Conservation (phyloP, 176 grass and related monocot species). For the Phoenix dactylifera region DNA sequence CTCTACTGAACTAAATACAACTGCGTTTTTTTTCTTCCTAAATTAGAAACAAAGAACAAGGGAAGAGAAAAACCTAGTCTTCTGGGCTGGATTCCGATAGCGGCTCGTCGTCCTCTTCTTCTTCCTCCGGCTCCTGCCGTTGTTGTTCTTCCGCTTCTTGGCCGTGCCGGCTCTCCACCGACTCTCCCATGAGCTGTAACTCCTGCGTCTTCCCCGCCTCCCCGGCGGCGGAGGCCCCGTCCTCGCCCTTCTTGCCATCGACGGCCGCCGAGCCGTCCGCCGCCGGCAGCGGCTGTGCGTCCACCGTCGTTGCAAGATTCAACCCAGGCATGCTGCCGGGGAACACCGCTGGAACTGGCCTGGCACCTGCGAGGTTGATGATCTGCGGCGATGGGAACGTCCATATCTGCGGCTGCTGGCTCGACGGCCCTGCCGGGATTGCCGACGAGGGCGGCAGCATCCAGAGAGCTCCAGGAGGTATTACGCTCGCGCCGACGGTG, state of each 20-base stretch:
- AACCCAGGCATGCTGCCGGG: neutral
- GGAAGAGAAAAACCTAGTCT: slow-evolving; percentile 14
- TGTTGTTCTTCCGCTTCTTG: too few relatives aligned
- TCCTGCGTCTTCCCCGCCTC: too few relatives aligned
- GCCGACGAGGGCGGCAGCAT: slow-evolving; percentile 47
- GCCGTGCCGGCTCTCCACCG: too few relatives aligned
- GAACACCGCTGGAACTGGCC: slow-evolving; percentile 16
- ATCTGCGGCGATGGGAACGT: slow-evolving; percentile 41
- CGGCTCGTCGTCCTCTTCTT: slow-evolving; percentile 29
- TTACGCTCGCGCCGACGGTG: slow-evolving; percentile 6
- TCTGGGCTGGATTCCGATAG: slow-evolving; percentile 44
- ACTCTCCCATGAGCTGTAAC: too few relatives aligned
- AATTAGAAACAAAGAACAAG: slow-evolving; percentile 5
- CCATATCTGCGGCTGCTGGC: slow-evolving; percentile 36
- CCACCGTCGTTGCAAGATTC: neutral
- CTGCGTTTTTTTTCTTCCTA: neutral
- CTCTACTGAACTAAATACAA: too few relatives aligned
- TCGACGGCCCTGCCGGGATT: neutral
- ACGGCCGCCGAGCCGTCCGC: neutral
- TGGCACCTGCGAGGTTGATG: slow-evolving; percentile 40
- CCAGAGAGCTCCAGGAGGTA: slow-evolving; percentile 51
- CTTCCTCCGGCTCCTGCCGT: slow-evolving; percentile 12
- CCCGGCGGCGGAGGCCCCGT: too few relatives aligned
- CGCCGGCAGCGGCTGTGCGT: neutral
- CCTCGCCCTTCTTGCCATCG: neutral